These are phyloP conservation scores for Lotmaria passim DNA, from an alignment of 208 protist species.

Conservation along the genomic window DNA sequence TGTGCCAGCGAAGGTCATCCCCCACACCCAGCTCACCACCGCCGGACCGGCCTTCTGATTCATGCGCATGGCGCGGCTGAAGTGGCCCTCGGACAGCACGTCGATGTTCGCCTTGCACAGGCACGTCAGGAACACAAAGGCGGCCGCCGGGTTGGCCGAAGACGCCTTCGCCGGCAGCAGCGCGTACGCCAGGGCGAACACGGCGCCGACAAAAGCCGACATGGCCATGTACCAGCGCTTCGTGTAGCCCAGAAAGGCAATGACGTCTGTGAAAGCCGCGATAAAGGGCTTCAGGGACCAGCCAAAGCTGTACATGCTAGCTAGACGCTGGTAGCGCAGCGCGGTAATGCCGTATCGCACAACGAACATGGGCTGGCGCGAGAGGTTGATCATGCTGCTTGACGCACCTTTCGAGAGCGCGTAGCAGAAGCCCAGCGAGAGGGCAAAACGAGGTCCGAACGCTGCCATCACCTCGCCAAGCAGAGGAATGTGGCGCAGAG, in stretches of 20 bases:
- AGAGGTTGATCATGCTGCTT: slow-evolving; percentile 40
- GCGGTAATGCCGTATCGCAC: slow-evolving; percentile 25
- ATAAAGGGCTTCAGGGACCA: slow-evolving; percentile 53
- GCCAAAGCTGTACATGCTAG: slow-evolving; percentile 39
- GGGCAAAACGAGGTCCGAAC: slow-evolving; percentile 45
- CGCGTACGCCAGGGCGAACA: slow-evolving; percentile 33
- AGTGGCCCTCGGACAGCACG: slow-evolving; percentile 65
- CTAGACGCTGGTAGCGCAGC: slow-evolving; percentile 48
- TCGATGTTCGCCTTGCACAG: slow-evolving; percentile 52
- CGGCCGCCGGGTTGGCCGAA: slow-evolving; percentile 33
- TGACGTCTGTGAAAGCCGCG: slow-evolving; percentile 44
- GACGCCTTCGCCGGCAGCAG: slow-evolving; percentile 38
- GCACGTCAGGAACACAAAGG: slow-evolving; percentile 43
- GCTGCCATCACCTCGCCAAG: slow-evolving; percentile 42
- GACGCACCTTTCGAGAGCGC: slow-evolving; percentile 46
- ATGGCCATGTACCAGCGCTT: slow-evolving; percentile 60
- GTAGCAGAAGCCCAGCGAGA: slow-evolving; percentile 40
- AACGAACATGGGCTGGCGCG: slow-evolving; percentile 52
- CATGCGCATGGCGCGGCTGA: slow-evolving; percentile 51
- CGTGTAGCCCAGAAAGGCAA: slow-evolving; percentile 53
- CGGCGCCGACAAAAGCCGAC: slow-evolving; percentile 34
- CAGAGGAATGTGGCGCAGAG: slow-evolving; percentile 37
- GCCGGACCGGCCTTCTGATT: slow-evolving; percentile 35
- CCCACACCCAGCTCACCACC: slow-evolving; percentile 58
- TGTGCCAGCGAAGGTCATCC: slow-evolving; percentile 37